Evolutionary conservation across 805 yeast species (phyloP), one percentile per base, ranked within the genome.

Genomic region (Starmerella apicola): DNA sequence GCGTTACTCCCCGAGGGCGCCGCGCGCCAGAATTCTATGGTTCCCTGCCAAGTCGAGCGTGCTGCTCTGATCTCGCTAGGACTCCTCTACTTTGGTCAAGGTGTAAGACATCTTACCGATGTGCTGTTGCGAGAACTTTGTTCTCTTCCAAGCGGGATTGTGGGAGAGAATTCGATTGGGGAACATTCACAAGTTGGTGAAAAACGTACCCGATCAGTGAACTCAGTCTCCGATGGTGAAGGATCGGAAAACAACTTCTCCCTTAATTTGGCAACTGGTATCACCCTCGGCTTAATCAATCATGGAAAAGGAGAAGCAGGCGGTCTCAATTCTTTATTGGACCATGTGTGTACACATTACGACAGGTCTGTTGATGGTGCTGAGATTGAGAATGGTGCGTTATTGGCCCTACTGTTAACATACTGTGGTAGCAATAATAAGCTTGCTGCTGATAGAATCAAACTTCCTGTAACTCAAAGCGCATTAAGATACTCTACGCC

Each of bases 51-150:
- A 9, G 94, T 88, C 6, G 97, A 91, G 57, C 75, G 94, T 0
- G 95, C 96, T 0, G 97, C 96, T 0, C 57, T 88, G 22, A 64
- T 91, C 36, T 95, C 97, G 0, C 74, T 91, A 41, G 99, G 98
- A 0, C 63, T 93, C 39, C 63, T 93, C 5, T 86, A 84, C 52
- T 62, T 76, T 37, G 81, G 72, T 37, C 72, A 84, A 4, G 85
- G 77, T 46, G 94, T 85, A 54, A 70, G 94, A 34, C 67, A 93
- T 49, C 81, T 88, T 85, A 78, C 86, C 41, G 91, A 81, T 43
- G 71, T 82, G 26, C 62, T 86, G 31, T 60, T 81, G 16, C 67
- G 80, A 0, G 95, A 88, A 53, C 63, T 88, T 2, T 8, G 36
- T 16, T 44, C 43, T 3, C 41, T 39, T 17, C 15, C 34, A 15